Evolutionary conservation across 208 protist genomes (phyloP).

Genomic region (Trypanosoma congolense): DNA sequence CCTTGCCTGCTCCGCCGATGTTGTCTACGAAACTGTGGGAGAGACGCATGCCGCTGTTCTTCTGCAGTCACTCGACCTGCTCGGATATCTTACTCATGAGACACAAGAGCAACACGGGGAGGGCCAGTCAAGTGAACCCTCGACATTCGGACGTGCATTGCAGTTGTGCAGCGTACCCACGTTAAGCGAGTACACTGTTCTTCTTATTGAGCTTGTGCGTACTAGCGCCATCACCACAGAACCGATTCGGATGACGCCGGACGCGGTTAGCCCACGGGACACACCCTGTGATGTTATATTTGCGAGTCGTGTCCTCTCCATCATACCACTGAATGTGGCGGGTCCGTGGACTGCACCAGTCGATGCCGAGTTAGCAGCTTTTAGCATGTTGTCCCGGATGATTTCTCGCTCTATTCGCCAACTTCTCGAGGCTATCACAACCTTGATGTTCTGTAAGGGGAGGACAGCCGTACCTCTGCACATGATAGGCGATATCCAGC

Average conservation of each 20-base stretch:
- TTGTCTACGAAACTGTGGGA: slow-evolving; percentile 29
- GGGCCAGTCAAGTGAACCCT: slow-evolving; percentile 45
- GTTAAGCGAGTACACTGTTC: slow-evolving; percentile 76
- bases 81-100: slow-evolving; percentile 88
- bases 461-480: slow-evolving; percentile 46
- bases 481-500: slow-evolving; percentile 42
- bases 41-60: slow-evolving; percentile 59
- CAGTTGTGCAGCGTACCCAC: slow-evolving; percentile 54
- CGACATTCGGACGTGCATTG: slow-evolving; percentile 58
- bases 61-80: slow-evolving; percentile 81
- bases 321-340: slow-evolving; percentile 71
- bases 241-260: slow-evolving; percentile 35
- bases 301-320: slow-evolving; percentile 74
- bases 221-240: slow-evolving; percentile 50
- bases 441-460: slow-evolving; percentile 48
- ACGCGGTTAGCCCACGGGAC: slow-evolving; percentile 4
- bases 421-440: slow-evolving; percentile 63
- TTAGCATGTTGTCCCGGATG: slow-evolving; percentile 66
- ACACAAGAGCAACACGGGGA: slow-evolving; percentile 22
- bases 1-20: slow-evolving; percentile 19
- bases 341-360: slow-evolving; percentile 71
- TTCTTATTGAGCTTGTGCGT: slow-evolving; percentile 83
- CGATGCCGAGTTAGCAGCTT: slow-evolving; percentile 78
- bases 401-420: slow-evolving; percentile 62
- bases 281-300: slow-evolving; percentile 36